Evolutionary conservation across 164 flowering plant species (phyloP), one percentile per base, ranked within the genome.

Genomic region (Paratinospora sagittata): DNA sequence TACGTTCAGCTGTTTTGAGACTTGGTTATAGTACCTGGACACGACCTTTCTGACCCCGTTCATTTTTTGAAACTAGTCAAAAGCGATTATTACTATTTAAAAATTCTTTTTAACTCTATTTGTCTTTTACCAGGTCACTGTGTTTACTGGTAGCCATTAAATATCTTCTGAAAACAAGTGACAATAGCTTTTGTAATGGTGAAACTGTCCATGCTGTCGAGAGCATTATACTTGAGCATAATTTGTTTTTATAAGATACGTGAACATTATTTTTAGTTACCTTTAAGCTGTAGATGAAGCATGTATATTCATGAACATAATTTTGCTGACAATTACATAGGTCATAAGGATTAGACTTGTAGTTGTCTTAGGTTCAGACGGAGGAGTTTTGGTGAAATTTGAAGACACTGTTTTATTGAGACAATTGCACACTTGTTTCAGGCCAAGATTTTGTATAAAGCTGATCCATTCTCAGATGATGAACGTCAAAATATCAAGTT

Each of bases 401-500:
- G 60, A 70, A 52, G 66, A 13, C 33, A 62, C 27, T 24, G 64
- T n/a, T 34, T 3, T 10, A 24, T 70, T 65, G 68, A 65, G 23
- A 27, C 16, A 36, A 24, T 69, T 33, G 23, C 30, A 3, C 66
- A 27, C 67, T 47, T 76, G 60, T 71, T 76, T 67, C 89, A 96
- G 99, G 98, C 97, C 67, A 96, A 88, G 79, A 85, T 93, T 77
- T 86, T 96, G 70, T 96, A 91, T 72, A 87, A 90, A 75, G 76
- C 75, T 17, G 70, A 76, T 21, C 92, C 98, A 39, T 93, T 90
- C 80, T 82, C 89, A 0, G 88, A 81, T 60, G 97, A 89, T 43
- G 99, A 93, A 75, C 87, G 88, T 47, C 88, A 90, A 79, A 80
- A 72, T 75, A 91, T 96, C 55, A 96, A 91, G 82, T 69, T 82